Evolutionary conservation across 306 rosid genomes (phyloP).

Genomic region (Sophora flavescens): DNA sequence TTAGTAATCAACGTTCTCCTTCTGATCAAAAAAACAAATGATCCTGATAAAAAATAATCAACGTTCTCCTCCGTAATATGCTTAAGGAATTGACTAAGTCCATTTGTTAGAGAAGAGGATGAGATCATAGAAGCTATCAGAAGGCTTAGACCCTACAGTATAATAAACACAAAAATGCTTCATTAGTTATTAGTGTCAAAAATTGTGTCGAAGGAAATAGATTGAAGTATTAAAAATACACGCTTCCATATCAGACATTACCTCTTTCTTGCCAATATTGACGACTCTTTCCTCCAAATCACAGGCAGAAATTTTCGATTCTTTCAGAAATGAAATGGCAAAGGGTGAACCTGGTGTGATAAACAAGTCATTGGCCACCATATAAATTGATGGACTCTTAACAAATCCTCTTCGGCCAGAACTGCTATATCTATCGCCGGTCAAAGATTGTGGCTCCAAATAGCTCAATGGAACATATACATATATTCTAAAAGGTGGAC

Average conservation of each 20-base stretch:
- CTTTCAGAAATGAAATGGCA: not conserved
- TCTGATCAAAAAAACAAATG: too few relatives aligned
- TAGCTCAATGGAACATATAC: not conserved
- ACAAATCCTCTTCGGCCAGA: not conserved
- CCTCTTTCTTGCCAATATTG: not conserved
- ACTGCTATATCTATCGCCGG: not conserved
- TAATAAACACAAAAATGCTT: too few relatives aligned
- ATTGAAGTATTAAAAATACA: too few relatives aligned
- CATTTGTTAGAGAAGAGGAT: not conserved
- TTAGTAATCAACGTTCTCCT: too few relatives aligned
- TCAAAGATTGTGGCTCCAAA: not conserved
- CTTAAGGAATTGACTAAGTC: not conserved
- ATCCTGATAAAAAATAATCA: too few relatives aligned
- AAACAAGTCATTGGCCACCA: slow-evolving; percentile 32
- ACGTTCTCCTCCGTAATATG: too few relatives aligned
- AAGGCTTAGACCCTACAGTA: slow-evolving; percentile 1
- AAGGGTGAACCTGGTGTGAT: not conserved
- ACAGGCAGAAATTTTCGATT: not conserved
- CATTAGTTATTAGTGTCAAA: too few relatives aligned
- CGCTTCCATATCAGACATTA: not conserved
- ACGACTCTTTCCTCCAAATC: slow-evolving; percentile 8
- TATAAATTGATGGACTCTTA: not conserved
- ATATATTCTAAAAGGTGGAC: too few relatives aligned
- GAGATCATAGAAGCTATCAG: not conserved
- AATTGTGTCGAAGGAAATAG: too few relatives aligned